phyloP scores from a whole-genome alignment of 176 grass and related monocot genomes.

The Avena atlantica region DNA sequence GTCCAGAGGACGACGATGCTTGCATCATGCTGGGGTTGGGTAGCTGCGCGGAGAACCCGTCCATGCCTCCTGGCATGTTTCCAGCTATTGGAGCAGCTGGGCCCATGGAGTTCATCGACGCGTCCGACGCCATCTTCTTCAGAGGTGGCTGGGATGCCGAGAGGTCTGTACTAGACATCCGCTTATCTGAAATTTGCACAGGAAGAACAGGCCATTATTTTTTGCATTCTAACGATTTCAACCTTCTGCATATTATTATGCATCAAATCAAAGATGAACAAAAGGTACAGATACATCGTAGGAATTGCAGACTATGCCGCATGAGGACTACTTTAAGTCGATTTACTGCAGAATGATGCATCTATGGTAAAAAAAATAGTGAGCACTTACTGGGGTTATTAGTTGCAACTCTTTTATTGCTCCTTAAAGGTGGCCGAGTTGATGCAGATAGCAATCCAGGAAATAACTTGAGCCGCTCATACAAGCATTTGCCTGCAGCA shows the following conservation, averaged over 20 bases:
- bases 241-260: not conserved
- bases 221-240: not conserved
- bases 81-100: conserved; percentile 1
- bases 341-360: not conserved
- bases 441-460: conserved; percentile 66
- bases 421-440: conserved; percentile 45
- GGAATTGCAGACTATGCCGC: not conserved
- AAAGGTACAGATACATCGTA: not conserved
- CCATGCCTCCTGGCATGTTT: conserved; percentile 56
- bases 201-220: not conserved
- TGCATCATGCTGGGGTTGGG: conserved; percentile 42
- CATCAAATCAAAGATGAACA: not conserved
- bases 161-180: conserved; percentile 57
- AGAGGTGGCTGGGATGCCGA: conserved; percentile 59
- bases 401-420: conserved; percentile 58
- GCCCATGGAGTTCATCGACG: conserved; percentile 40
- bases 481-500: conserved; percentile 89
- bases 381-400: conserved; percentile 67
- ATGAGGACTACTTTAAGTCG: not conserved
- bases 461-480: conserved; percentile 78
- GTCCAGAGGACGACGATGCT: conserved; percentile 45
- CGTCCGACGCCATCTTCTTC: conserved; percentile 73
- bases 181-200: conserved; percentile 60
- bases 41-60: conserved; percentile 57
- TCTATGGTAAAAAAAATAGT: not conserved